phyloP scores from a whole-genome alignment of 768 basidiomycete genomes.

The Amanita molliuscula region DNA sequence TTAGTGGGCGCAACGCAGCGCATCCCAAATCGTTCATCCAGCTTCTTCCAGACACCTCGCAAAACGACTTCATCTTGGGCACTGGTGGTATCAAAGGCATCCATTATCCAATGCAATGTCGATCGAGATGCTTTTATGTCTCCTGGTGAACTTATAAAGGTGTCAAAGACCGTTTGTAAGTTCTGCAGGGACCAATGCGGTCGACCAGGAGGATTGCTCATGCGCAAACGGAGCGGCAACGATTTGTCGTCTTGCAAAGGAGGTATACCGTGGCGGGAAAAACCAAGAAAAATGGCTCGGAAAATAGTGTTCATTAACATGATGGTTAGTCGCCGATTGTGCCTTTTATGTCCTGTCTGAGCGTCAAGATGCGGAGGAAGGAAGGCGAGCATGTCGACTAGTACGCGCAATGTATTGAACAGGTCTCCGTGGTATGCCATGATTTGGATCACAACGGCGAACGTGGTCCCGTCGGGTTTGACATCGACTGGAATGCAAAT shows the following conservation, averaged over 20 bases:
- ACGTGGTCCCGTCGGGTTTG: slow-evolving; percentile 57
- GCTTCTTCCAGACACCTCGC: slow-evolving; percentile 42
- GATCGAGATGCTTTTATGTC: slow-evolving; percentile 31
- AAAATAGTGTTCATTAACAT: slow-evolving; percentile 37
- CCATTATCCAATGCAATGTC: slow-evolving; percentile 56
- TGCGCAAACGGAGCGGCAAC: background rate
- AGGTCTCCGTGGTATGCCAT: slow-evolving; percentile 68
- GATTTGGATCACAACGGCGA: slow-evolving; percentile 55
- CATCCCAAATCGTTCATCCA: slow-evolving; percentile 45
- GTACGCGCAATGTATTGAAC: slow-evolving; percentile 38
- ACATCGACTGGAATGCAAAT: slow-evolving; percentile 33
- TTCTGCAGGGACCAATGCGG: slow-evolving; percentile 48
- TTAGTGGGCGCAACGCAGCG: slow-evolving; percentile 31
- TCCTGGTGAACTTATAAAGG: slow-evolving; percentile 49
- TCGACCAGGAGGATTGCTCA: slow-evolving; percentile 8
- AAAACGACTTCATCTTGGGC: slow-evolving; percentile 37
- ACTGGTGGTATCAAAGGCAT: slow-evolving; percentile 54
- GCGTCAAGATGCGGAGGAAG: slow-evolving; percentile 27
- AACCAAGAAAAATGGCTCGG: slow-evolving; percentile 69
- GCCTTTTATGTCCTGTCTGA: slow-evolving; percentile 13
- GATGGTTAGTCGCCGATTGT: slow-evolving; percentile 20
- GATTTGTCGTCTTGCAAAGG: slow-evolving; percentile 6
- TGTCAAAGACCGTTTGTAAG: slow-evolving; percentile 46
- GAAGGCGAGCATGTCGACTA: slow-evolving; percentile 56
- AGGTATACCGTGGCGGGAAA: slow-evolving; percentile 44